Base-by-base conservation (phyloP, 495 filamentous ascomycete species). In the Lepidopterella palustris region DNA sequence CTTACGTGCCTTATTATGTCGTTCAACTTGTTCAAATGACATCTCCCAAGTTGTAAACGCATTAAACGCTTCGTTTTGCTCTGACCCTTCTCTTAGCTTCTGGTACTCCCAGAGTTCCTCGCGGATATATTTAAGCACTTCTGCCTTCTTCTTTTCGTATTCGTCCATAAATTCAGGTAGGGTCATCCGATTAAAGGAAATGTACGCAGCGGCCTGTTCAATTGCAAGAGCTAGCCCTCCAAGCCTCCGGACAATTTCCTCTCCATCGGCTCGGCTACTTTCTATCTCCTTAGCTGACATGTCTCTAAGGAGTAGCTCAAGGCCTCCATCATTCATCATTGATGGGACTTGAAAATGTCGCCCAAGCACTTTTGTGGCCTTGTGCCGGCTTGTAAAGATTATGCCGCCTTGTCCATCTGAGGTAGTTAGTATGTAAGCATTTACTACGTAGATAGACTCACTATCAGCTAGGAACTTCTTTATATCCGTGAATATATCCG, bases 21-120 rank as follows among this genome's bases (percentile, higher is more conserved):
- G 53, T 28, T 40, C 40, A 21, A 72, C 57, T 32, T 65, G 55
- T 24, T 66, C 49, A 53, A 72, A 59, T 21, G 70, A 71, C 64
- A 72, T 61, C 57, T 71, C 66, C 70, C 70, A 72, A 3, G 70
- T 72, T n/a, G 70, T 72, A 57, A 72, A 70, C 20, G 67, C 70
- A 54, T 24, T 68, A 21, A 70, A 53, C 31, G 47, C 35, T 53
- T 26, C 61, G 27, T 49, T 52, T 25, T 39, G 58, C 24, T 66
- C 59, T 39, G 42, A 18, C 23, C 45, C 58, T 32, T 53, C 53
- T 35, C 29, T 53, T 32, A 52, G 27, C 25, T 50, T 53, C 15
- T 31, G 40, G 59, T 72, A 70, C 8, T 71, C 66, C 63, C 66
- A 69, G 25, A 62, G 29, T 29, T 45, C 27, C 13, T 49, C 45